Percentiles rank a stretch among this genome's conserved stretches.
Conservation (phyloP, 129 eudicot genomes). For the Lonicera japonica region DNA sequence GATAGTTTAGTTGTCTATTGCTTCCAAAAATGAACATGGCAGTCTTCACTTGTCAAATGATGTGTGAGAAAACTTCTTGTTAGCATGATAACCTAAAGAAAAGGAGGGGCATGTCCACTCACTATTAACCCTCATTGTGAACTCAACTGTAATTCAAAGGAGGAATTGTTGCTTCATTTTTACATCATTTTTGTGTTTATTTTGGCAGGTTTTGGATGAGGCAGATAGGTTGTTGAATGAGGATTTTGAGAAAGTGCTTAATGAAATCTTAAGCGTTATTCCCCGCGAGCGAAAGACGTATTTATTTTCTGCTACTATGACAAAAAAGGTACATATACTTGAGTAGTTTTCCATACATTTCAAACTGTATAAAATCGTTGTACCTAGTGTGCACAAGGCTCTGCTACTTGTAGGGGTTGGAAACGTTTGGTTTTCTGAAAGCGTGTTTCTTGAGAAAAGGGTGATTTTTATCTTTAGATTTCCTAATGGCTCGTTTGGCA, state of each 20-base stretch:
- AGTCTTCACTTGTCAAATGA: neutral
- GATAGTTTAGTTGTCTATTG: neutral
- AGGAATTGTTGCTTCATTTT: neutral
- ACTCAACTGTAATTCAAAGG: too few relatives aligned
- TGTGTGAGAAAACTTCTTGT: neutral
- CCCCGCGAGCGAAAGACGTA: conserved; percentile 84
- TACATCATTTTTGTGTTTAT: neutral
- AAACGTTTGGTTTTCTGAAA: too few relatives aligned
- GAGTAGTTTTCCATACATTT: neutral
- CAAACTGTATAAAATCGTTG: neutral
- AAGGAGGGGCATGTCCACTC: too few relatives aligned
- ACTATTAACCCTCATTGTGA: too few relatives aligned
- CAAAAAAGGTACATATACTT: conserved; percentile 51
- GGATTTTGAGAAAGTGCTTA: conserved; percentile 79
- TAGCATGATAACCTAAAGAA: too few relatives aligned
- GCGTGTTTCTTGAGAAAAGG: too few relatives aligned
- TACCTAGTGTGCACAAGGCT: too few relatives aligned
- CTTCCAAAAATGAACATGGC: neutral
- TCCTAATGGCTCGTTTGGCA: too few relatives aligned
- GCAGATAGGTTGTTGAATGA: conserved; percentile 91
- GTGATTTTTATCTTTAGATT: too few relatives aligned
- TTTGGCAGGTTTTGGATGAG: conserved; percentile 79
- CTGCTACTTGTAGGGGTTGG: too few relatives aligned
- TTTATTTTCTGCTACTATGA: conserved; percentile 93
- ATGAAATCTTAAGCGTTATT: conserved; percentile 70